phyloP scores from a whole-genome alignment of 1,284 basidiomycete genomes.

The Malassezia caprae region DNA sequence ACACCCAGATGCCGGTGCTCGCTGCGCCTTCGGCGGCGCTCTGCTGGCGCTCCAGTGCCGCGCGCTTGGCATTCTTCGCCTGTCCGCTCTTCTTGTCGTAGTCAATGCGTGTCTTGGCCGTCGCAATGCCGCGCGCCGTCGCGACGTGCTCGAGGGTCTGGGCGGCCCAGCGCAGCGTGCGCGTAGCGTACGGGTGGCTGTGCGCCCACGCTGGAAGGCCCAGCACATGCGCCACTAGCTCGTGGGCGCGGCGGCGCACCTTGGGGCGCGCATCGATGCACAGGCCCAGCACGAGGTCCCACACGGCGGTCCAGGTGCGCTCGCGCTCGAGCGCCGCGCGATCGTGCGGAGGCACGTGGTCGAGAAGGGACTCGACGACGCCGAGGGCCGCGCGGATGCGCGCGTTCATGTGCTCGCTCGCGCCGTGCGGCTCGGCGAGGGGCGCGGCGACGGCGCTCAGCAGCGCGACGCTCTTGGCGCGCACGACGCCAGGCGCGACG shows the following conservation, averaged over 20 bases:
- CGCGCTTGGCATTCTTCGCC: slow-evolving; percentile 33
- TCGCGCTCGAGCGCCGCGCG: slow-evolving; percentile 35
- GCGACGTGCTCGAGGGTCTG: slow-evolving; percentile 61
- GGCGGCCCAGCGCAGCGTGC: slow-evolving; percentile 67
- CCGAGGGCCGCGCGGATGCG: slow-evolving; percentile 61
- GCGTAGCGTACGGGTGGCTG: slow-evolving; percentile 73
- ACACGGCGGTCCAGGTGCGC: slow-evolving; percentile 42
- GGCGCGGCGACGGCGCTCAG: slow-evolving; percentile 31
- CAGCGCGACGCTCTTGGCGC: slow-evolving; percentile 29
- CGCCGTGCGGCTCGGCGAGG: slow-evolving; percentile 50
- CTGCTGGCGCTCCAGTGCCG: slow-evolving; percentile 35
- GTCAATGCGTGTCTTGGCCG: slow-evolving; percentile 49
- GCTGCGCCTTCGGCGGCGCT: slow-evolving; percentile 28
- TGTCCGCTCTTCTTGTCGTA: slow-evolving; percentile 40
- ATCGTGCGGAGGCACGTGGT: slow-evolving; percentile 57
- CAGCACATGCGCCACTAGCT: slow-evolving; percentile 64
- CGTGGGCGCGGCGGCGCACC: slow-evolving; percentile 79
- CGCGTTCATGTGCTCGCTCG: slow-evolving; percentile 52
- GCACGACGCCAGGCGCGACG: slow-evolving; percentile 30
- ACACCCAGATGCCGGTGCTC: slow-evolving; percentile 40
- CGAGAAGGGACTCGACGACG: slow-evolving; percentile 62
- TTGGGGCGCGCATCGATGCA: slow-evolving; percentile 82
- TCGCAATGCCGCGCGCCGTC: slow-evolving; percentile 53
- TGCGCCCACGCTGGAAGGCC: slow-evolving; percentile 19
- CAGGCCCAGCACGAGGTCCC: slow-evolving; percentile 65